Evolutionary conservation across 441 rosid genomes (phyloP), one percentile per base, ranked within the genome.

Genomic region (Populus hybrid): DNA sequence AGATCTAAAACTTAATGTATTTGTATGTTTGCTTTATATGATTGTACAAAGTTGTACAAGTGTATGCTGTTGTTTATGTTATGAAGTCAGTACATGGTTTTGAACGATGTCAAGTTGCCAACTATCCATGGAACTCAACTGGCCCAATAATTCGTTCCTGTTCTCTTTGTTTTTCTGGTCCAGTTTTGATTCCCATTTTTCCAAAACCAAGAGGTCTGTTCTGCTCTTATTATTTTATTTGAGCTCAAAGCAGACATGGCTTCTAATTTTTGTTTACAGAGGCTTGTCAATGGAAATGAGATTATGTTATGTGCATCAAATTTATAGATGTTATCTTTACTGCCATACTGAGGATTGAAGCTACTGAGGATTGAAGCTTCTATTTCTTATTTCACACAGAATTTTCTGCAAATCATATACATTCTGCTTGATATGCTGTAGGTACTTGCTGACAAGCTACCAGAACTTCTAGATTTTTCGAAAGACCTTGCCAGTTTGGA

Each of bases 391-490:
- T 69, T 2, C 36, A 29, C 35, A 9, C 9, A 21, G 33, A 73
- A 50, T 33, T 36, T 36, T 31, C 6, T 12, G 38, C 38, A 50
- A 42, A n/a, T 45, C 29, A 40, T 21, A 33, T 76, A 12, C 9
- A 69, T 18, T 71, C 65, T 85, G 75, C 74, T 84, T 78, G 64
- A 74, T 78, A 67, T 79, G 80, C 73, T 83, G 68, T 83, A 96
- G 97, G 95, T 96, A 78, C 94, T 96, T 77, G 94, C 87, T 76
- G 98, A 93, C 76, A 91, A 94, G 86, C 84, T 90, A 72, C 94
- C 98, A n/a, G 97, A 93, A 78, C 90, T 92, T 77, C 83, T 93
- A 68, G 96, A 94, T 84, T 94, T 96, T 83, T 85, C 94, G 11
- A 84, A 87, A 80, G 94, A 92, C 76, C 87, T 93, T 75, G 76